Evolutionary conservation across 2,329 filamentous ascomycete species (phyloP).

Genomic region (Alternaria sp.): DNA sequence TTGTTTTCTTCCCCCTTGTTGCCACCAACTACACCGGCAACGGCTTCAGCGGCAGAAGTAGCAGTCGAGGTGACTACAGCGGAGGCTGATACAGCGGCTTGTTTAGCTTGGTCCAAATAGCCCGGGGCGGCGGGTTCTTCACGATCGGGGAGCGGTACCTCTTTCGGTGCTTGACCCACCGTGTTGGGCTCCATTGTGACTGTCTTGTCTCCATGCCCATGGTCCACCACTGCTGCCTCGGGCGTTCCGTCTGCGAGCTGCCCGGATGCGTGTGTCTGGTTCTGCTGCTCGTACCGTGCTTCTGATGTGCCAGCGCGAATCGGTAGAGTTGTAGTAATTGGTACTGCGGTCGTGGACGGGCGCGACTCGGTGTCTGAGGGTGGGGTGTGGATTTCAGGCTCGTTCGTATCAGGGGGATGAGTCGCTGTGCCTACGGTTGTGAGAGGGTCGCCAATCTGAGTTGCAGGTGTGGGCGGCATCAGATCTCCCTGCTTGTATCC

Average conservation of each 20-base stretch:
- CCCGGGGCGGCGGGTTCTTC: slow-evolving; percentile 43
- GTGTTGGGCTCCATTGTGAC: slow-evolving; percentile 57
- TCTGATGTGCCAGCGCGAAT: slow-evolving; percentile 51
- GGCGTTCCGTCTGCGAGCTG: slow-evolving; percentile 54
- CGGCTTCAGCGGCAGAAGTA: slow-evolving; percentile 42
- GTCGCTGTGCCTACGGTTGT: slow-evolving; percentile 47
- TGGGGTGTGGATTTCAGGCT: slow-evolving; percentile 26
- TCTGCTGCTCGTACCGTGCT: slow-evolving; percentile 51
- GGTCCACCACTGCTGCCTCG: slow-evolving; percentile 45
- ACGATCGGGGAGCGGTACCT: slow-evolving; percentile 47
- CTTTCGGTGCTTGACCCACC: slow-evolving; percentile 58
- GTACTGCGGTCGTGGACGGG: slow-evolving; percentile 17
- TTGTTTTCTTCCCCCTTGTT: slow-evolving; percentile 32
- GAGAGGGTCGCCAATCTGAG: slow-evolving; percentile 29
- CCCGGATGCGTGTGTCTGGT: slow-evolving; percentile 53
- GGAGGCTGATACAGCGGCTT: slow-evolving; percentile 40
- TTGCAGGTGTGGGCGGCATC: slow-evolving; percentile 35
- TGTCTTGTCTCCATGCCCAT: slow-evolving; percentile 54
- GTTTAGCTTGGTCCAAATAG: slow-evolving; percentile 54
- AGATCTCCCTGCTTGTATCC: slow-evolving; percentile 34
- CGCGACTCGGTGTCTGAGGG: slow-evolving; percentile 29
- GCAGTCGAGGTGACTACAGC: slow-evolving; percentile 38
- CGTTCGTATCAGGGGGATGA: slow-evolving; percentile 42
- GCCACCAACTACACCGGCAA: slow-evolving; percentile 28
- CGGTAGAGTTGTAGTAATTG: slow-evolving; percentile 29